phyloP scores from a whole-genome alignment of 306 rosid species.

The Acmispon strigosus region DNA sequence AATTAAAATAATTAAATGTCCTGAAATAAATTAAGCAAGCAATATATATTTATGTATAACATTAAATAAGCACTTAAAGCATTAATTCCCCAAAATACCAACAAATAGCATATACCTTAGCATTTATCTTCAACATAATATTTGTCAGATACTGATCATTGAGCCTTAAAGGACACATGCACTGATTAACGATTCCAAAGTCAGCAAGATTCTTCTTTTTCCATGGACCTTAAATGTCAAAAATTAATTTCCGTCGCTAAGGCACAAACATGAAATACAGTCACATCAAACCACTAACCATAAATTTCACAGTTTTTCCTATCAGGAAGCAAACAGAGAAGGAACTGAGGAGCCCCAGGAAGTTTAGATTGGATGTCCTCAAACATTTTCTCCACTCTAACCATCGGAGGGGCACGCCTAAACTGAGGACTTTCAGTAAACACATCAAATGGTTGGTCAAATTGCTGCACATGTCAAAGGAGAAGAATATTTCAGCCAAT shows the following conservation, averaged over 20 bases:
- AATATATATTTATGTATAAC: background rate
- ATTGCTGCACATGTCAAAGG: slow-evolving; percentile 27
- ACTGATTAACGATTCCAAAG: slow-evolving; percentile 69
- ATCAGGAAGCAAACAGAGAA: slow-evolving; percentile 89
- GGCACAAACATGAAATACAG: background rate
- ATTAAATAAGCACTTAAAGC: background rate
- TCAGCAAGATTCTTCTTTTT: slow-evolving; percentile 85
- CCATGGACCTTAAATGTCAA: slow-evolving; percentile 73
- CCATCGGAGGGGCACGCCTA: slow-evolving; percentile 90
- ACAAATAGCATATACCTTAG: slow-evolving; percentile 50
- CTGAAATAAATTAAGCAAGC: background rate
- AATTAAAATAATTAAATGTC: background rate
- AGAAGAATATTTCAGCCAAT: background rate
- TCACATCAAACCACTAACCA: slow-evolving; percentile 38
- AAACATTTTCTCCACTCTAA: slow-evolving; percentile 87
- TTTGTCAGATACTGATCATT: slow-evolving; percentile 79
- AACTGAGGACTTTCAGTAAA: slow-evolving; percentile 63
- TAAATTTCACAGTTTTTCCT: slow-evolving; percentile 84
- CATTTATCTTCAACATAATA: slow-evolving; percentile 79
- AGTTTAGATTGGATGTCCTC: slow-evolving; percentile 72
- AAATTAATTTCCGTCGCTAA: background rate
- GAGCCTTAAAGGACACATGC: slow-evolving; percentile 74
- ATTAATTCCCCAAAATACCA: background rate
- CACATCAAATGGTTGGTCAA: slow-evolving; percentile 62
- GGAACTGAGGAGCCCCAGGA: slow-evolving; percentile 82